Percentiles rank a stretch among this genome's conserved stretches.
These are phyloP conservation scores for Hypholoma sublateritium DNA, from an alignment of 768 basidiomycete species.

Conservation along the genomic window DNA sequence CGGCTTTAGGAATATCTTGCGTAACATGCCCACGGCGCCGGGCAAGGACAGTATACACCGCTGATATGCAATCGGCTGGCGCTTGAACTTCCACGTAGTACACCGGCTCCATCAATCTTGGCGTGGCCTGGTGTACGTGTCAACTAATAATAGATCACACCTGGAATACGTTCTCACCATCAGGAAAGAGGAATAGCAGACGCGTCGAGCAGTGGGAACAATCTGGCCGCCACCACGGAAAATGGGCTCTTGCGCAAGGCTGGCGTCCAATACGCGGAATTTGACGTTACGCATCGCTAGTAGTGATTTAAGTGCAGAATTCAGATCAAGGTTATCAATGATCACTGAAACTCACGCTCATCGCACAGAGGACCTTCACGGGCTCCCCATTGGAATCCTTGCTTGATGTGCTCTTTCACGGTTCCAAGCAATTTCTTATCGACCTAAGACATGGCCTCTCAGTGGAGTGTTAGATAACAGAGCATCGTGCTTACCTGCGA, in stretches of 20 bases:
- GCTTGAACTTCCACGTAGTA: constrained; percentile 99
- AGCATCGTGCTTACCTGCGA: constrained; percentile 60
- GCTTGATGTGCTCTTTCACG: constrained; percentile 94
- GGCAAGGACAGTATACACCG: constrained; percentile 98
- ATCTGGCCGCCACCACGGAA: constrained; percentile 98
- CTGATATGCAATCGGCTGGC: constrained; percentile 97
- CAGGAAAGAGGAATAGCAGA: constrained; percentile 98
- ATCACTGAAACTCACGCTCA: constrained; percentile 73
- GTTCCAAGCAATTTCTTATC: constrained; percentile 90
- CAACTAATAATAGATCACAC: constrained; percentile 12
- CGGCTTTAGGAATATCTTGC: constrained; percentile 96
- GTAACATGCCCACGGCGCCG: constrained; percentile 98
- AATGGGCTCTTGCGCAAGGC: constrained; percentile 92
- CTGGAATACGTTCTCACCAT: constrained; percentile 62
- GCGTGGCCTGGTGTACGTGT: constrained; percentile 68
- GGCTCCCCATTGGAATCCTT: constrained; percentile 99
- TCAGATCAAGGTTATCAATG: neutral
- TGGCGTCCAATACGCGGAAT: constrained; percentile 93
- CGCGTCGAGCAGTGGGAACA: constrained; percentile 96
- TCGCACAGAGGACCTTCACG: constrained; percentile 97
- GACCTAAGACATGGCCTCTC: constrained; percentile 43
- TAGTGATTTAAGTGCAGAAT: neutral
- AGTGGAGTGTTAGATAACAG: neutral
- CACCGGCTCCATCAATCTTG: constrained; percentile 93
- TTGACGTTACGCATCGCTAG: constrained; percentile 98